Conservation (phyloP, 2,329 filamentous ascomycete genomes). For the Arthrobotrys megalospora region DNA sequence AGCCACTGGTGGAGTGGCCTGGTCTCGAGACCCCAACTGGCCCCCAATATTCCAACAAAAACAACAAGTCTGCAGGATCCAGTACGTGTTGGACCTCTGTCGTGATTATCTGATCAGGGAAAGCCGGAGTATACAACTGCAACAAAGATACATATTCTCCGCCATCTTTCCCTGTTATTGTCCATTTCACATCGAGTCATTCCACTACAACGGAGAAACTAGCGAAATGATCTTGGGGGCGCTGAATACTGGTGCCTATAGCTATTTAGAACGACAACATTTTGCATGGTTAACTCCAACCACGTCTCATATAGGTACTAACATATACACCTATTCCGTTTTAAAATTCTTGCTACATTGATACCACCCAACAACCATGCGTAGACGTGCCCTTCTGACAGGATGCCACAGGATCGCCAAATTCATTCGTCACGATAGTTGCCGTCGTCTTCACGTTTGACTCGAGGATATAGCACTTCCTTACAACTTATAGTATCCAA, state of each 20-base stretch:
- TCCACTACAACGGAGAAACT: background rate
- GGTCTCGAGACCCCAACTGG: background rate
- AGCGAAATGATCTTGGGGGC: background rate
- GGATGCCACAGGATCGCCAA: background rate
- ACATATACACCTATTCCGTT: background rate
- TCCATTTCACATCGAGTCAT: too few species aligned
- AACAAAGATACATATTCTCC: too few species aligned
- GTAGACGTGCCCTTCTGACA: background rate
- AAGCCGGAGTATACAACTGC: too few species aligned
- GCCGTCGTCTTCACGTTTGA: background rate
- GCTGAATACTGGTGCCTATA: slow-evolving; percentile 10
- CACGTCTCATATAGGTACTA: background rate
- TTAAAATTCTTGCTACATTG: background rate
- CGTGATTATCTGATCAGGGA: slow-evolving; percentile 1
- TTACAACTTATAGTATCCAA: background rate
- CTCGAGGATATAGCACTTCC: background rate
- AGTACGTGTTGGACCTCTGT: background rate
- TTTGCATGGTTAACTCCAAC: background rate
- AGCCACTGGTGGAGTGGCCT: too few species aligned
- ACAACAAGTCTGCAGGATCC: slow-evolving; percentile 16
- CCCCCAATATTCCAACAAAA: slow-evolving; percentile 21
- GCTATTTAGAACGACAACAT: background rate
- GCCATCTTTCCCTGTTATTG: too few species aligned
- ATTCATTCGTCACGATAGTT: background rate
- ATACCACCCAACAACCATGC: background rate